Evolutionary conservation across 1,139 yeast species (phyloP).

Genomic region (Diutina neorugosa): DNA sequence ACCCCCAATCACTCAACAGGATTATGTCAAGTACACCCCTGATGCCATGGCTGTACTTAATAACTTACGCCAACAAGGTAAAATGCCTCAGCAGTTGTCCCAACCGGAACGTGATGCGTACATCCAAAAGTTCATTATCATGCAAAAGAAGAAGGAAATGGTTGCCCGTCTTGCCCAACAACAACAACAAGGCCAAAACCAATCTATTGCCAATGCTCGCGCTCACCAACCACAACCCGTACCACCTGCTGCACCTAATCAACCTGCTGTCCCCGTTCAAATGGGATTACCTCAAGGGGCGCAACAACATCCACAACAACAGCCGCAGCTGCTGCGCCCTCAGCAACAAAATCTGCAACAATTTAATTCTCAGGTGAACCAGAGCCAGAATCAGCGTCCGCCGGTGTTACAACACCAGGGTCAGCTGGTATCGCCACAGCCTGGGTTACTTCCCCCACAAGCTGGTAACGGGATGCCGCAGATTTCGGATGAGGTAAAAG

Average conservation of each 20-base stretch:
- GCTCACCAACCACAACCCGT: conserved; percentile 8
- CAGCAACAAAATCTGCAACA: conserved; percentile 9
- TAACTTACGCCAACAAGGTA: conserved; percentile 27
- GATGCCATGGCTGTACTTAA: conserved; percentile 30
- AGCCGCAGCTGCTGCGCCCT: not conserved
- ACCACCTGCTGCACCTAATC: conserved; percentile 5
- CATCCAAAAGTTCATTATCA: conserved; percentile 24
- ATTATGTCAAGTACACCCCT: conserved; percentile 26
- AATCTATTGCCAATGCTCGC: conserved; percentile 7
- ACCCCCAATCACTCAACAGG: conserved; percentile 33
- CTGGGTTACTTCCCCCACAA: not conserved
- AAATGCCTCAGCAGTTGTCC: conserved; percentile 22
- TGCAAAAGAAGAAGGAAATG: conserved; percentile 2
- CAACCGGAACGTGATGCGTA: conserved; percentile 27
- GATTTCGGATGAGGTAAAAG: conserved; percentile 31
- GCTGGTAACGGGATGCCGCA: conserved; percentile 18
- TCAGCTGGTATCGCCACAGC: not conserved
- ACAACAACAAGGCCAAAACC: conserved; percentile 5
- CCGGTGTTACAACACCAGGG: not conserved
- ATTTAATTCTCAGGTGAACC: not conserved
- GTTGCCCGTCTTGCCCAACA: not conserved
- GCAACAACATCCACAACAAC: conserved; percentile 6
- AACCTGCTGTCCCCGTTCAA: conserved; percentile 5
- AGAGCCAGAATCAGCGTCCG: not conserved
- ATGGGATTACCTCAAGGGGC: conserved; percentile 7